Base-by-base conservation (phyloP, 1,139 yeast genomes). In the Diutina mesorugosa region DNA sequence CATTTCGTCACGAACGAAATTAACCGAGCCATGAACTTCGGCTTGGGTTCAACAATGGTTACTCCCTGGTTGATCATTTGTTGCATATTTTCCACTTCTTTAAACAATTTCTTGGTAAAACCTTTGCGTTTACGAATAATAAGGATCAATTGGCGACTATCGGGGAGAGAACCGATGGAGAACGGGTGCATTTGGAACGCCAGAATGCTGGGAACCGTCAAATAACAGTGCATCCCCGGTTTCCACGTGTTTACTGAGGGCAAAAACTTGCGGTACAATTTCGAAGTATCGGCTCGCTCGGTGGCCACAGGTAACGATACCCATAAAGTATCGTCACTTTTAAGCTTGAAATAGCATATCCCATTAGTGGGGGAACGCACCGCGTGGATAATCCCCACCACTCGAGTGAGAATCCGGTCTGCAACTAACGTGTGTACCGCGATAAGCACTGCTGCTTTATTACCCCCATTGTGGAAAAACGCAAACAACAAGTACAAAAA, bases 131-230 rank as follows among this genome's bases (percentile, higher is more conserved):
- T 69, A 58, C 74, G 67, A 26, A 78, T 70, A 2, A 78, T 65
- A 55, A 78, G 61, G 35, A 69, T 70, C 61, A 78, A 70, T 46
- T 74, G 71, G 0, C 74, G 74, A 3, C 72, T 59, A 8, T 68
- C 72, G 10, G 76, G 66, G 32, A 74, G 61, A 55, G 76, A 73
- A 2, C 76, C 65, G 55, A 78, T 74, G 5, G 80, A 75, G 61
- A 78, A 78, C 1, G 83, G 83, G 60, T 78, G 83, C 59, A 69
- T 70, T 60, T 77, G 81, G 54, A 75, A 63, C 9, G 63, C 60
- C 26, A 69, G 68, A 14, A 77, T 71, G 58, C 70, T 71, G 1
- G 70, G 65, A 4, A 78, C 78, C 55, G 70, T 73, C 30, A 78
- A 65, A 55, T 67, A 71, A 4, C 76, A 68, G 62, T 78, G 80